Base-by-base conservation (phyloP, 2,329 filamentous ascomycete species). In the Decorospora gaudefroyi region DNA sequence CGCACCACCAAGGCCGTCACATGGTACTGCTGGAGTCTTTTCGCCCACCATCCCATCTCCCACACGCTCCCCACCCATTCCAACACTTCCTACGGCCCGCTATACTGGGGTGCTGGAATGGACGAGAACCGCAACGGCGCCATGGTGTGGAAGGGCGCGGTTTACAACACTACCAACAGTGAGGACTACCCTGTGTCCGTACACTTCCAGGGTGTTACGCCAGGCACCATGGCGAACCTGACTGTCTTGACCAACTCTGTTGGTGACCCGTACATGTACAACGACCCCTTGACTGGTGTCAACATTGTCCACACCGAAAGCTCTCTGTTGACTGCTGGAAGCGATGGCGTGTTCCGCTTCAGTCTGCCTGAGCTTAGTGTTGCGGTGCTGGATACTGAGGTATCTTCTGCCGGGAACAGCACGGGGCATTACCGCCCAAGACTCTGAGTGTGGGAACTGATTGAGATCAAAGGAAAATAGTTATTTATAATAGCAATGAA, bases 301-400 rank as follows among this genome's bases (percentile, higher is more conserved):
- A 53, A 78, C 76, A 61, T 67, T 31, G 64, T 69, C 4, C 54
- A 58, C 12, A 59, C 49, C 1, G 57, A 42, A 4, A 57, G 30
- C 2, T 60, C 22, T 4, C 42, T 52, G 10, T 2, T 68, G 19
- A 53, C 39, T 11, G 64, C 64, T 2, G 73, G 71, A 11, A 55
- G 61, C 3, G 67, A 73, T 17, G 81, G 81, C 2, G 62, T 55
- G 1, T 82, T 83, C 53, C 65, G 64, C 29, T 83, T 83, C 53
- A 70, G 61, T 17, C 47, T 84, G 57, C 80, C 80, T 0, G 69
- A 79, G 51, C 65, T 82, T 44, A 82, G 78, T 52, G 75, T 84
- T 34, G 79, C 79, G 10, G 75, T 84, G 2, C 58, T 84, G 38
- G 78, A 81, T 28, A 64, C 61, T 11, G 67, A 59, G 26, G 29